Conservation (phyloP, 306 rosid species). For the Aeschynomene evenia region DNA sequence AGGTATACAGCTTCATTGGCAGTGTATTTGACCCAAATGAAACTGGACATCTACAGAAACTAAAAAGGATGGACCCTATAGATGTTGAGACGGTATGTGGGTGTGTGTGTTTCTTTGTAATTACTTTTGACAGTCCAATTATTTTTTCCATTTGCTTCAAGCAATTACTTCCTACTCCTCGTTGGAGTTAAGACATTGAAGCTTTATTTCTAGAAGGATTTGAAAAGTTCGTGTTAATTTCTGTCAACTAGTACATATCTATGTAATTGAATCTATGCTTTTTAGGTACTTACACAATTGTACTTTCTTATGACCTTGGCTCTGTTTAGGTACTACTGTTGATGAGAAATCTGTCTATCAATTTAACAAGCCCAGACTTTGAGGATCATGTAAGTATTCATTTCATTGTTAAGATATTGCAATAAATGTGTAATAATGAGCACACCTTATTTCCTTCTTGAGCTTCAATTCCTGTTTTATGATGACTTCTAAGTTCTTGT, state of each 20-base stretch:
- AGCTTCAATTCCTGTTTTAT: neutral
- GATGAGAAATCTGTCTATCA: constrained; percentile 93
- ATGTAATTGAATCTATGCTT: neutral
- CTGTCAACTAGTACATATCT: neutral
- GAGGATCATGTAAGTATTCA: constrained; percentile 82
- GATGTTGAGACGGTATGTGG: constrained; percentile 86
- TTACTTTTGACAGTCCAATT: constrained; percentile 16
- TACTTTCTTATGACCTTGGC: constrained; percentile 15
- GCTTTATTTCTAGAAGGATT: constrained; percentile 12
- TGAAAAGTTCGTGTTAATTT: neutral
- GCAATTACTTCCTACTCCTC: neutral
- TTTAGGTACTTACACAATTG: neutral
- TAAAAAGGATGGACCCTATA: constrained; percentile 82
- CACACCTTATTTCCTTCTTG: constrained; percentile 17
- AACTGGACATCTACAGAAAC: constrained; percentile 74
- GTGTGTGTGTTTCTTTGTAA: neutral
- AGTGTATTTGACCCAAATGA: constrained; percentile 83
- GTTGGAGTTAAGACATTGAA: neutral
- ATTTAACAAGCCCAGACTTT: constrained; percentile 82
- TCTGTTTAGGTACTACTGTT: constrained; percentile 72
- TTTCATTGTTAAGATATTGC: constrained; percentile 13
- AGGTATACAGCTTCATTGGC: constrained; percentile 89
- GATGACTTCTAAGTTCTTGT: neutral
- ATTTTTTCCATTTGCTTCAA: neutral
- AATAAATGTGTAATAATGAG: constrained; percentile 11